A percentile compares a stretch with the other conserved stretches of the same genome.
These are phyloP conservation scores for Penicillium cataractarum DNA, from an alignment of 495 filamentous ascomycete genomes.

Conservation along the genomic window DNA sequence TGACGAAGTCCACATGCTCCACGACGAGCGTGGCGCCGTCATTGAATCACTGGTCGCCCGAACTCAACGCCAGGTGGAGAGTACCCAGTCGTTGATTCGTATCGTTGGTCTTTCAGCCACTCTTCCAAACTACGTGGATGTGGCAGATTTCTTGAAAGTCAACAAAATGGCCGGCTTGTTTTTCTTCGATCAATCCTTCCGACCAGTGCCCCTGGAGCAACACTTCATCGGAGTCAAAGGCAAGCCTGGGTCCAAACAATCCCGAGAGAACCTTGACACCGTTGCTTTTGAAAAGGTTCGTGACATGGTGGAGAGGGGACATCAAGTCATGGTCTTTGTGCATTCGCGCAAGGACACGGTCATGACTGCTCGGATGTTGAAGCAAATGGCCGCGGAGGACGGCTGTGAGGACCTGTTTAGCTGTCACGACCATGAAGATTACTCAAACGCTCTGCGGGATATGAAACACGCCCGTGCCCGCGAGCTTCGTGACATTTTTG, in stretches of 20 bases:
- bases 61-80: constrained; percentile 95
- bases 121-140: constrained; percentile 93
- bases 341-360: constrained; percentile 95
- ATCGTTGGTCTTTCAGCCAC: constrained; percentile 96
- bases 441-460: constrained; percentile 73
- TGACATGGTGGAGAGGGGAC: constrained; percentile 82
- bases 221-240: constrained; percentile 97
- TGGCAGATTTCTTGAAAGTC: constrained; percentile 94
- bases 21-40: constrained; percentile 95
- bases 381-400: constrained; percentile 83
- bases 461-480: constrained; percentile 80
- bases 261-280: constrained; percentile 83
- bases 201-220: constrained; percentile 94
- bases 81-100: constrained; percentile 94
- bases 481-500: constrained; percentile 85
- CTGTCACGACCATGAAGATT: constrained; percentile 68
- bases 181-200: constrained; percentile 95
- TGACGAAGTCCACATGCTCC: constrained; percentile 99
- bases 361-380: constrained; percentile 80
- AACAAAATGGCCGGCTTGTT: constrained; percentile 93
- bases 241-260: constrained; percentile 76
- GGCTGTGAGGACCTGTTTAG: constrained; percentile 74
- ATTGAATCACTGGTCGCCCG: constrained; percentile 93
- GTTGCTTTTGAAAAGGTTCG: constrained; percentile 93
- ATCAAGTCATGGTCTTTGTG: constrained; percentile 99